phyloP scores from a whole-genome alignment of 176 grass and related monocot species.

The Zea mays region DNA sequence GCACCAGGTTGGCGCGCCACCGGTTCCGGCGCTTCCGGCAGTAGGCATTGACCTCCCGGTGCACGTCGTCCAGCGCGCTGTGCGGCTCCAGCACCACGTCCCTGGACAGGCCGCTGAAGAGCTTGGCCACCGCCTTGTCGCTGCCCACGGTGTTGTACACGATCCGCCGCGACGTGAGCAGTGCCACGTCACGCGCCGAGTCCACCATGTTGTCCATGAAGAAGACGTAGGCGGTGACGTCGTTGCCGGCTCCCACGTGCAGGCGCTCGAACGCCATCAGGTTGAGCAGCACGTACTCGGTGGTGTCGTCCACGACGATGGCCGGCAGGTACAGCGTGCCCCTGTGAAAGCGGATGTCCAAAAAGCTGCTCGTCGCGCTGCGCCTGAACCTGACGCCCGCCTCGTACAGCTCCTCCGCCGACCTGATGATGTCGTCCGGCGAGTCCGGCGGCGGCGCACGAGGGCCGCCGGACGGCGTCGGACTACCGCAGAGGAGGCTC shows the following conservation, averaged over 20 bases:
- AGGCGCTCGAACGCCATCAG: constrained; percentile 89
- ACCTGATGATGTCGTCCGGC: constrained; percentile 55
- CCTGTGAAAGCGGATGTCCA: constrained; percentile 57
- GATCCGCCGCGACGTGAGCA: constrained; percentile 45
- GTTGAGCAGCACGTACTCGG: constrained; percentile 80
- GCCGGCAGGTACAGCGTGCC: constrained; percentile 54
- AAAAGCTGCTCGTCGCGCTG: constrained; percentile 49
- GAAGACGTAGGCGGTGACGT: constrained; percentile 75
- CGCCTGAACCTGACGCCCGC: constrained; percentile 66
- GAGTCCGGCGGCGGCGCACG: neutral
- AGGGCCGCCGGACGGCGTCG: neutral
- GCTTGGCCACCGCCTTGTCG: constrained; percentile 48
- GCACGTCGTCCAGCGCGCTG: constrained; percentile 36
- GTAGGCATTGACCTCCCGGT: constrained; percentile 43
- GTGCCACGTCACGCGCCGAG: constrained; percentile 63
- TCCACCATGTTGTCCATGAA: constrained; percentile 93
- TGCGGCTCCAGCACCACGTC: constrained; percentile 44
- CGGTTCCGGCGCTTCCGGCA: constrained; percentile 47
- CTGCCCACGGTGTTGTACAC: constrained; percentile 41
- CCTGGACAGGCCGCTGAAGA: constrained; percentile 47
- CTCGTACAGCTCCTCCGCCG: constrained; percentile 75
- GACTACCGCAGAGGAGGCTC: constrained; percentile 41
- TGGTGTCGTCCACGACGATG: constrained; percentile 68
- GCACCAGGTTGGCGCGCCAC: constrained; percentile 53
- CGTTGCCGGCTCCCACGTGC: constrained; percentile 67